phyloP scores from a whole-genome alignment of 768 basidiomycete genomes.

The Mycena maculata region DNA sequence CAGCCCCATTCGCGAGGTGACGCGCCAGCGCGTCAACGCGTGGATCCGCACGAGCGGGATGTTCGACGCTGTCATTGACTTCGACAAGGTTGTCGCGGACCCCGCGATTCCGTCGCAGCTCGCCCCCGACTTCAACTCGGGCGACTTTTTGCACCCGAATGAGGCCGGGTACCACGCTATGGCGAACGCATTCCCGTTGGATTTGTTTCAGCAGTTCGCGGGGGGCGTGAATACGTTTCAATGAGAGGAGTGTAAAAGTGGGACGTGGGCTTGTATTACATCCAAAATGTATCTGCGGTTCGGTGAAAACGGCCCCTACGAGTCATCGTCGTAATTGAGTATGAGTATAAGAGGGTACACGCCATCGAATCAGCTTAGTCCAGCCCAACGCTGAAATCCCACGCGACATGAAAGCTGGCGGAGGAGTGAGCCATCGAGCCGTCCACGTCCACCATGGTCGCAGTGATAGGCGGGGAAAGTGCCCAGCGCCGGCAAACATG shows the following conservation, averaged over 20 bases:
- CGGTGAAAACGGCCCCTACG: background rate
- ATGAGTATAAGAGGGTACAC: background rate
- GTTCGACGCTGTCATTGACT: slow-evolving; percentile 62
- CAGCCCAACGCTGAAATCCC: background rate
- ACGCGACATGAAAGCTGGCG: background rate
- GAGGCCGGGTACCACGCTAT: slow-evolving; percentile 57
- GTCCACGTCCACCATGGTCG: background rate
- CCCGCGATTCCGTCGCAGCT: slow-evolving; percentile 52
- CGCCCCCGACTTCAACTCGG: slow-evolving; percentile 52
- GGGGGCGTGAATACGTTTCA: slow-evolving; percentile 35
- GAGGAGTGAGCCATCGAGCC: background rate
- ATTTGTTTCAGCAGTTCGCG: slow-evolving; percentile 49
- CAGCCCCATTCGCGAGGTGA: slow-evolving; percentile 52
- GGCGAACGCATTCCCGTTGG: slow-evolving; percentile 54
- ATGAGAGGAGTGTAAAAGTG: background rate
- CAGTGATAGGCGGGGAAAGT: background rate
- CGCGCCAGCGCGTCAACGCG: slow-evolving; percentile 55
- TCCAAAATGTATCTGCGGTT: background rate
- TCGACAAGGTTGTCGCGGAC: slow-evolving; percentile 61
- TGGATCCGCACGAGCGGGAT: slow-evolving; percentile 55
- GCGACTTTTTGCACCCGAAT: slow-evolving; percentile 62
- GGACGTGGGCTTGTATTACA: background rate
- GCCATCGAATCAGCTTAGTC: background rate
- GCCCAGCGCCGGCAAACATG: background rate
- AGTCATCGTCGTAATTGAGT: background rate